These are phyloP conservation scores for Chytriomyces hyalinus DNA, from an alignment of 192 early-diverging fungal species.

Conservation along the genomic window DNA sequence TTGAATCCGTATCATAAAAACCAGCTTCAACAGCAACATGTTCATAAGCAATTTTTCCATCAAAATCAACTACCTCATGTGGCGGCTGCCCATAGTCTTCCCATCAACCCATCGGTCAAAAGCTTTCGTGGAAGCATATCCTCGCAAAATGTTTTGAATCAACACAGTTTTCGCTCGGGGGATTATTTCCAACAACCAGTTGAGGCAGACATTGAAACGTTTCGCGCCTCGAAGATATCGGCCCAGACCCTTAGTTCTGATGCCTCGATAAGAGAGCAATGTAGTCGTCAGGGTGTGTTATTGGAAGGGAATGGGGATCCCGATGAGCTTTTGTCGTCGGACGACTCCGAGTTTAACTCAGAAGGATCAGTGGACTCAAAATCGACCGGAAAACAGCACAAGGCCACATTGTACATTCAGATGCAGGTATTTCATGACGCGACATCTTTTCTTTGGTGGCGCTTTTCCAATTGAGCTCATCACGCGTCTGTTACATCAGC, in stretches of 20 bases:
- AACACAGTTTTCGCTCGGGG: neutral
- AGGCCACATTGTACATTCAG: slow-evolving; percentile 42
- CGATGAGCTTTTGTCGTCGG: neutral
- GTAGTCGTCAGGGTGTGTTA: neutral
- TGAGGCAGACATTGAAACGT: slow-evolving; percentile 6
- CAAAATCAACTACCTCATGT: neutral
- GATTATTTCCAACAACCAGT: neutral
- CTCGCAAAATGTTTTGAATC: neutral
- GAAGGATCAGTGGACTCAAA: neutral
- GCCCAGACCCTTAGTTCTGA: neutral
- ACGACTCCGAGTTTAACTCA: neutral
- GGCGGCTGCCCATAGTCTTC: neutral
- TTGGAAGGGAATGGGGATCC: neutral
- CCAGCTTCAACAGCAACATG: no score
- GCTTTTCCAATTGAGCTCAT: neutral
- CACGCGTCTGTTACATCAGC: neutral
- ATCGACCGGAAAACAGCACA: slow-evolving; percentile 23
- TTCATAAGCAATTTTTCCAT: no score
- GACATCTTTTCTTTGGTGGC: neutral
- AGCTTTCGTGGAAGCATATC: neutral
- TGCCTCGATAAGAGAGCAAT: neutral
- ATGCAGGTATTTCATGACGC: slow-evolving; percentile 31
- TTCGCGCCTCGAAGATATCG: neutral
- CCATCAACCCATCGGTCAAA: neutral
- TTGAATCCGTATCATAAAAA: no score